Conservation (phyloP, 257 asterid species). For the Nicotiana tabacum region DNA sequence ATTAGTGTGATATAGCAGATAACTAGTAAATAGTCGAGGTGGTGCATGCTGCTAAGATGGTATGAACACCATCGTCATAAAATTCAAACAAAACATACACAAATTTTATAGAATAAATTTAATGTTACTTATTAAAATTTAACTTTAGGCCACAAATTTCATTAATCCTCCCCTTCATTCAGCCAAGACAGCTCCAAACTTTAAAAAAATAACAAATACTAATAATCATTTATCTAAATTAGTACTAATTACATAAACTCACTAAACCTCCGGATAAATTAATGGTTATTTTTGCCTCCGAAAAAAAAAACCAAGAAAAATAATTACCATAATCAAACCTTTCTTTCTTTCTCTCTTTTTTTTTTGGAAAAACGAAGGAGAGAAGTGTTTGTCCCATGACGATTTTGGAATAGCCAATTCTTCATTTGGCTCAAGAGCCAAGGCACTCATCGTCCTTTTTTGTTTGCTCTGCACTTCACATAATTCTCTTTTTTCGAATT, state of each 20-base stretch:
- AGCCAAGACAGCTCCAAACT: too few relatives aligned
- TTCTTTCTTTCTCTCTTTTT: conserved; percentile 29
- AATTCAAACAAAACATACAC: too few relatives aligned
- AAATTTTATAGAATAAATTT: too few relatives aligned
- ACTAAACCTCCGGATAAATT: background rate
- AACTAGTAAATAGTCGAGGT: too few relatives aligned
- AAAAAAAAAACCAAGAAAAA: conserved; percentile 20
- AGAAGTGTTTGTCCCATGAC: conserved; percentile 20
- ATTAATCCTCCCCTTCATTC: too few relatives aligned
- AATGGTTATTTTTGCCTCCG: background rate
- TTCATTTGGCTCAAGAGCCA: background rate
- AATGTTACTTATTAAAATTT: too few relatives aligned
- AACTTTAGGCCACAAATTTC: too few relatives aligned
- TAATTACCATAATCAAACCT: conserved; percentile 23
- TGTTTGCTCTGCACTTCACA: conserved; percentile 19
- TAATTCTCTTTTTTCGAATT: background rate
- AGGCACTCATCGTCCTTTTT: conserved; percentile 10
- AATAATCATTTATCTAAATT: background rate
- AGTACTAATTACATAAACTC: background rate
- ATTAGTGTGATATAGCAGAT: too few relatives aligned
- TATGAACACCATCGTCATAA: too few relatives aligned
- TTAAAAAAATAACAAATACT: background rate
- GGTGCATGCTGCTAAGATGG: too few relatives aligned
- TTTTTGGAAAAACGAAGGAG: conserved; percentile 38
- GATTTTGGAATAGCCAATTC: background rate